These are phyloP conservation scores for Calonectria leucothoes DNA, from an alignment of 2,329 filamentous ascomycete species.

Conservation along the genomic window DNA sequence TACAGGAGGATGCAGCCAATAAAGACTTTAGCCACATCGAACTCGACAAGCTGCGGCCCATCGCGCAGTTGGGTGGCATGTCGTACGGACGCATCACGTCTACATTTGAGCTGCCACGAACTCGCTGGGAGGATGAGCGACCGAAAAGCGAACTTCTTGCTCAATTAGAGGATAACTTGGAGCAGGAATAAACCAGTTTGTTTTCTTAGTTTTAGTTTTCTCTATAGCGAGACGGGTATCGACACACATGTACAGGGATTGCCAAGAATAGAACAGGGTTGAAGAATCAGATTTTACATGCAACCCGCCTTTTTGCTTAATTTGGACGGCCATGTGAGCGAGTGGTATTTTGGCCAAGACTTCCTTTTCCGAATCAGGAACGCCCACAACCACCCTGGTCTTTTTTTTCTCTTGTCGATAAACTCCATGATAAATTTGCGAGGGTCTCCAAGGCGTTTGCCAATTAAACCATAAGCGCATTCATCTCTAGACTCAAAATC, in stretches of 20 bases:
- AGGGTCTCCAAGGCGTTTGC: not conserved
- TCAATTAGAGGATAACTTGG: conserved; percentile 2
- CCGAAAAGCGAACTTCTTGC: conserved; percentile 29
- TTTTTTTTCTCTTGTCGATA: too few relatives aligned
- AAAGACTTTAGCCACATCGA: conserved; percentile 36
- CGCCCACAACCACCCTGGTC: not conserved
- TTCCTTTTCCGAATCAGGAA: not conserved
- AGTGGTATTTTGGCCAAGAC: not conserved
- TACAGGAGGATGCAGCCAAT: conserved; percentile 40
- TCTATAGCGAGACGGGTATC: not conserved
- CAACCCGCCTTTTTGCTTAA: not conserved
- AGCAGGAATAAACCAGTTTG: not conserved
- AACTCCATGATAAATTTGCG: too few relatives aligned
- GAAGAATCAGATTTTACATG: not conserved
- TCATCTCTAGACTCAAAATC: not conserved
- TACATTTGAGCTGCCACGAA: conserved; percentile 41
- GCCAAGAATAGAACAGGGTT: not conserved
- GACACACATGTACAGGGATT: too few relatives aligned
- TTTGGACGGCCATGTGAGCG: not conserved
- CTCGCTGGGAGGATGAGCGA: conserved; percentile 37
- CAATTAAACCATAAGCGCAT: not conserved
- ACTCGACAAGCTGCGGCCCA: conserved; percentile 36
- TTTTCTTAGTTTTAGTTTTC: not conserved
- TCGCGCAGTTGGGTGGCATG: conserved; percentile 42
- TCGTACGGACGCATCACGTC: conserved; percentile 38